phyloP scores from a whole-genome alignment of 1,284 basidiomycete species.

The Heliocybe sulcata region DNA sequence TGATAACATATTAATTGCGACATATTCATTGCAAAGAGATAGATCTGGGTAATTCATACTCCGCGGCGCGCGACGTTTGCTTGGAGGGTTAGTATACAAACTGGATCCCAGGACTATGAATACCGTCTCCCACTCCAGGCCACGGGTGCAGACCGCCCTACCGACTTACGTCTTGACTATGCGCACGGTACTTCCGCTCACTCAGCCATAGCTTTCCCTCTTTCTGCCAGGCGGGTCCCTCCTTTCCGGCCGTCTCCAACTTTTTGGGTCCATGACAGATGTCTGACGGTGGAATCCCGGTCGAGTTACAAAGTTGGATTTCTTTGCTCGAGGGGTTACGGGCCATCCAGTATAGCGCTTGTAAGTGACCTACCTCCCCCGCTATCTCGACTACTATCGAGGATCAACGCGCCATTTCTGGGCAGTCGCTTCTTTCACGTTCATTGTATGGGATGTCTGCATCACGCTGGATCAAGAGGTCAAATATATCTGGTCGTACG shows the following conservation, averaged over 20 bases:
- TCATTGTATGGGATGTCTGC: background rate
- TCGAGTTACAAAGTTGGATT: background rate
- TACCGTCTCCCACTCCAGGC: too few relatives aligned
- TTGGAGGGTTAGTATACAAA: too few relatives aligned
- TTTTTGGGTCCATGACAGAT: background rate
- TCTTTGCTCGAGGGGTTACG: background rate
- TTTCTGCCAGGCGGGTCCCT: too few relatives aligned
- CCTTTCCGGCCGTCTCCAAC: too few relatives aligned
- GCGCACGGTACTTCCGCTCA: too few relatives aligned
- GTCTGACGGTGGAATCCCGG: background rate
- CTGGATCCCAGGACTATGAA: too few relatives aligned
- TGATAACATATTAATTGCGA: background rate
- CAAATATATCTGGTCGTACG: conserved; percentile 1
- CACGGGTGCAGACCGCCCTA: too few relatives aligned
- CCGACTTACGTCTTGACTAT: too few relatives aligned
- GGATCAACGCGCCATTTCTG: background rate
- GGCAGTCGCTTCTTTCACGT: background rate
- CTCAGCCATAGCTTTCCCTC: too few relatives aligned
- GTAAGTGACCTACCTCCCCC: background rate
- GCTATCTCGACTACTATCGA: background rate
- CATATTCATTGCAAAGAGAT: too few relatives aligned
- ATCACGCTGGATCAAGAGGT: conserved; percentile 2
- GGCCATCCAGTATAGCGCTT: background rate
- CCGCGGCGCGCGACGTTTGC: too few relatives aligned
- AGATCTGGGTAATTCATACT: too few relatives aligned